phyloP scores from a whole-genome alignment of 345 rosid species.

The Hevea brasiliensis region DNA sequence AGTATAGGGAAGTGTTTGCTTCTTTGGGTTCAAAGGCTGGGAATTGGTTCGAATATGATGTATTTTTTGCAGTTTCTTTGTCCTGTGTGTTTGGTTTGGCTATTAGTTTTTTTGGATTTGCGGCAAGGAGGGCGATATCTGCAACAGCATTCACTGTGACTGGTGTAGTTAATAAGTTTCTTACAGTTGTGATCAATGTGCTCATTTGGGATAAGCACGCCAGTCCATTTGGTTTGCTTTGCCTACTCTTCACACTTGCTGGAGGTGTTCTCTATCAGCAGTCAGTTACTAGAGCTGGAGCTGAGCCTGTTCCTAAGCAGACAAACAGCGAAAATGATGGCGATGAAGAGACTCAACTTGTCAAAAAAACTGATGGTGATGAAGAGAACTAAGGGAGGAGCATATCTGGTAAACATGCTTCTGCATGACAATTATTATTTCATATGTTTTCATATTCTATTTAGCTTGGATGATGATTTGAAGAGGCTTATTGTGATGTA shows the following conservation, averaged over 20 bases:
- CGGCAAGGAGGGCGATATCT: constrained; percentile 85
- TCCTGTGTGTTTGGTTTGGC: constrained; percentile 92
- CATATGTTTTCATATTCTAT: constrained; percentile 8
- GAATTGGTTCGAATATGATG: constrained; percentile 55
- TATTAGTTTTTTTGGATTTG: constrained; percentile 94
- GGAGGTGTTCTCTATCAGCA: constrained; percentile 98
- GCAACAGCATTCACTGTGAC: constrained; percentile 98
- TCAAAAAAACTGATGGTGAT: constrained; percentile 25
- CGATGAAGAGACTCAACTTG: constrained; percentile 33
- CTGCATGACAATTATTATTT: constrained; percentile 38
- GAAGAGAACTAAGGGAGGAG: constrained; percentile 45
- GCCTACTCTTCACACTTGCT: constrained; percentile 75
- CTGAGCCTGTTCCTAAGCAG: constrained; percentile 44
- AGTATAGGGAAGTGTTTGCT: constrained; percentile 61
- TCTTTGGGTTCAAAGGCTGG: constrained; percentile 53
- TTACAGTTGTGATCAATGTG: constrained; percentile 90
- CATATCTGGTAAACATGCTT: constrained; percentile 40
- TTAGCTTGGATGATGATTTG: constrained; percentile 12
- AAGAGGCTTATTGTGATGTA: constrained; percentile 14
- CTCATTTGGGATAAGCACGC: constrained; percentile 98
- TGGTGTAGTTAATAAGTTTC: constrained; percentile 96
- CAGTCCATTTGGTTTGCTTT: constrained; percentile 77
- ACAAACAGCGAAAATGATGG: constrained; percentile 25
- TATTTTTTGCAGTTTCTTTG: constrained; percentile 67
- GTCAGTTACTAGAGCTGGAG: constrained; percentile 59